phyloP scores from a whole-genome alignment of 148 eudicot species.

The Rhododendron henanense region DNA sequence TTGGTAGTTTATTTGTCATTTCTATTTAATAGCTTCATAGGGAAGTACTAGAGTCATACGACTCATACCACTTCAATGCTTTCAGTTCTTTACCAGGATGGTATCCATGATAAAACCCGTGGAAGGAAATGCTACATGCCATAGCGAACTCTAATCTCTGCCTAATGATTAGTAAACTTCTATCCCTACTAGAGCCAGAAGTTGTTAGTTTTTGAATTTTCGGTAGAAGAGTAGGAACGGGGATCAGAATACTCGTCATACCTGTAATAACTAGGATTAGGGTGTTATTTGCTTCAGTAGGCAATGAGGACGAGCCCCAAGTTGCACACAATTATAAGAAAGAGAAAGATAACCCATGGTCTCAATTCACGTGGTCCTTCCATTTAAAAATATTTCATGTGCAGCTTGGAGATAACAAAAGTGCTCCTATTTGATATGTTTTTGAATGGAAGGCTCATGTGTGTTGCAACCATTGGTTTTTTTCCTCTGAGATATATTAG shows the following conservation, averaged over 20 bases:
- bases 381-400: background rate
- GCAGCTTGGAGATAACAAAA: background rate
- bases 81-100: background rate
- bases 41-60: background rate
- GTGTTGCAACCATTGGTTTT: background rate
- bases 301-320: background rate
- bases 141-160: background rate
- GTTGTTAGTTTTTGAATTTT: background rate
- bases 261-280: background rate
- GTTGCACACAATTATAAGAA: background rate
- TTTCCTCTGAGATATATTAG: background rate
- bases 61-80: background rate
- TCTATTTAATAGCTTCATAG: background rate
- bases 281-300: background rate
- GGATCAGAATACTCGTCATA: background rate
- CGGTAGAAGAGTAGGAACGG: background rate
- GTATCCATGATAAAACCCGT: background rate
- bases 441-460: conserved; percentile 4
- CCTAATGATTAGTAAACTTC: background rate
- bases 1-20: background rate
- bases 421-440: background rate
- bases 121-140: background rate
- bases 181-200: background rate
- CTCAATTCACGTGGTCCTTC: background rate
- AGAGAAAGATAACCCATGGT: background rate